A percentile compares a stretch with the other conserved stretches of the same genome.
phyloP scores from a whole-genome alignment of 2,329 filamentous ascomycete genomes.

The Botrytis elliptica region DNA sequence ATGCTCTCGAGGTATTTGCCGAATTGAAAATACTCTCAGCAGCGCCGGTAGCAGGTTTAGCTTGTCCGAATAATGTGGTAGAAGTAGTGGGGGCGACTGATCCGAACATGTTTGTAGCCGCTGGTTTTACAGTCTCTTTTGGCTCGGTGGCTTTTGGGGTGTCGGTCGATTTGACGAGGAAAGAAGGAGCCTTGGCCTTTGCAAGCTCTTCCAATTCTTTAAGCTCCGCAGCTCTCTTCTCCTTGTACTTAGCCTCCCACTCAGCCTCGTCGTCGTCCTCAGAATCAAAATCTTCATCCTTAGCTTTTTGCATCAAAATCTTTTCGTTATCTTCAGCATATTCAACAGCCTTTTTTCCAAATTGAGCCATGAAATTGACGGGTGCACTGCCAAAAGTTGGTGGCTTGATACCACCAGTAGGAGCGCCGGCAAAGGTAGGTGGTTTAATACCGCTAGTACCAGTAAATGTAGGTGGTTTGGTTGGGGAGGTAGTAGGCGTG shows the following conservation, averaged over 20 bases:
- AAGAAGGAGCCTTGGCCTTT: constrained; percentile 26
- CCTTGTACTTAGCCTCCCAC: constrained; percentile 31
- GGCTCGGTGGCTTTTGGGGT: constrained; percentile 5
- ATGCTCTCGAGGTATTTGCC: constrained; percentile 31
- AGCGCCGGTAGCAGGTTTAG: constrained; percentile 42
- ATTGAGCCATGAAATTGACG: constrained; percentile 33
- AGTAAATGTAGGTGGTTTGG: constrained; percentile 23
- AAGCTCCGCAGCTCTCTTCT: constrained; percentile 27
- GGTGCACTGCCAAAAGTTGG: constrained; percentile 31
- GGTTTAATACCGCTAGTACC: constrained; percentile 15
- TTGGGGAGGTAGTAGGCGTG: constrained; percentile 14
- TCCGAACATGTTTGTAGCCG: not conserved
- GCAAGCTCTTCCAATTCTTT: constrained; percentile 30
- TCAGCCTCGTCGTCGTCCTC: constrained; percentile 35
- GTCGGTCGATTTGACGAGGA: constrained; percentile 22
- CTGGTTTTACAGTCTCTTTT: constrained; percentile 13
- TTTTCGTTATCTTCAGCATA: constrained; percentile 31
- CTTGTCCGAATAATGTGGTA: constrained; percentile 37
- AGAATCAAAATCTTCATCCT: constrained; percentile 37
- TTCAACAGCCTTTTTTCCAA: constrained; percentile 28
- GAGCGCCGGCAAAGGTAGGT: constrained; percentile 8
- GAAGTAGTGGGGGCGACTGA: constrained; percentile 7
- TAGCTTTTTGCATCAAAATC: constrained; percentile 33
- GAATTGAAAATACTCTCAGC: constrained; percentile 31
- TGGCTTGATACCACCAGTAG: constrained; percentile 27